Percentiles rank a stretch among this genome's conserved stretches.
Evolutionary conservation across 108 stramenopile genomes (phyloP).

Genomic region (Skeletonema potamos): DNA sequence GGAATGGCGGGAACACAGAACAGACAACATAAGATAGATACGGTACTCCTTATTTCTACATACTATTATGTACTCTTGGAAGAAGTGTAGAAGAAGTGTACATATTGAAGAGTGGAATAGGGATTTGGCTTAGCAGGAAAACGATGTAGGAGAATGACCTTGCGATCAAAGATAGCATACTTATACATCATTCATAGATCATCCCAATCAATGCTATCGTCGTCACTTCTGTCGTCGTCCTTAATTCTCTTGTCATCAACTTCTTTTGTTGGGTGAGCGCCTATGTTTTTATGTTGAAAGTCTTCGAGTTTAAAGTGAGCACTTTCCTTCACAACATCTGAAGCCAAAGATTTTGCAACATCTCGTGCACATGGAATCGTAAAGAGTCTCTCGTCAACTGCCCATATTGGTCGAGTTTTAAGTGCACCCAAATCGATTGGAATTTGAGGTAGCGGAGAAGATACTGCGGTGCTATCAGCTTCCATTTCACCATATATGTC

Average conservation of each 20-base stretch:
- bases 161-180: no score
- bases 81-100: no score
- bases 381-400: neutral
- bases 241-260: no score
- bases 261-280: neutral
- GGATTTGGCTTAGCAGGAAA: no score
- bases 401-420: neutral
- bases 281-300: neutral
- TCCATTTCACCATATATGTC: neutral
- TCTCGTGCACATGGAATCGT: neutral
- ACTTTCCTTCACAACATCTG: neutral
- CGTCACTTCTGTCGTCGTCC: neutral
- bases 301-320: neutral
- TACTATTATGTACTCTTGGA: no score
- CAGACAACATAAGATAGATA: no score
- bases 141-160: no score
- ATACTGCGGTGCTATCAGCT: neutral
- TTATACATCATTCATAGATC: neutral
- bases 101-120: no score
- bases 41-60: no score
- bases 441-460: neutral
- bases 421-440: neutral
- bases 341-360: constrained; percentile 16
- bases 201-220: neutral
- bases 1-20: no score